A percentile compares a stretch with the other conserved stretches of the same genome.
phyloP scores from a whole-genome alignment of 169 alveolate genomes.

The Plasmodium billcollinsi region DNA sequence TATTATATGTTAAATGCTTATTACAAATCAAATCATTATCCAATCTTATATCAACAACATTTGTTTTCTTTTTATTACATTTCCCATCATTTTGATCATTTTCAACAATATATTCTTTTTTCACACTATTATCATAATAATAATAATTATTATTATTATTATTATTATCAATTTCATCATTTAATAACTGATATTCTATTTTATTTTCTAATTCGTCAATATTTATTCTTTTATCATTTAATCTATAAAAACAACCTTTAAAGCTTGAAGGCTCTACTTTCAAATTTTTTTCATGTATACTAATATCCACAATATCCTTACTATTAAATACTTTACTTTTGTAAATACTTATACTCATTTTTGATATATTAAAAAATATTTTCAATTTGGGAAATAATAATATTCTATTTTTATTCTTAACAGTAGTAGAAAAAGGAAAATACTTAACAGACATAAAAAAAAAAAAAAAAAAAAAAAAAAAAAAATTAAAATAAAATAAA shows the following conservation, averaged over 20 bases:
- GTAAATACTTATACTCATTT: constrained; percentile 64
- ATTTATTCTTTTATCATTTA: constrained; percentile 34
- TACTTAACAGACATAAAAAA: constrained; percentile 31
- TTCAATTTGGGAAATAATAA: too few relatives aligned
- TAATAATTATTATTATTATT: not conserved
- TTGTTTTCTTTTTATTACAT: too few relatives aligned
- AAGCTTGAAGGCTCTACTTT: constrained; percentile 58
- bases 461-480: too few relatives aligned
- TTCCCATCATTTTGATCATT: not conserved
- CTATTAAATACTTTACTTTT: constrained; percentile 56
- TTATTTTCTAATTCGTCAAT: constrained; percentile 22
- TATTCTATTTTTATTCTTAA: too few relatives aligned
- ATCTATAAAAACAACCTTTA: constrained; percentile 46
- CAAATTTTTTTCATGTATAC: constrained; percentile 29
- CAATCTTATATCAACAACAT: not conserved
- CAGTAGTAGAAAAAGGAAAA: not conserved
- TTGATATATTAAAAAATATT: not conserved
- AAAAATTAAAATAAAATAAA: too few relatives aligned
- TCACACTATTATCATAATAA: not conserved
- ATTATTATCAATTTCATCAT: not conserved
- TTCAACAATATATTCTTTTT: not conserved
- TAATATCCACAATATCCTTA: constrained; percentile 62
- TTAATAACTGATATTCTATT: not conserved
- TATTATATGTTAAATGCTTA: not conserved
- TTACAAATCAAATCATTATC: not conserved